A percentile compares a stretch with the other conserved stretches of the same genome.
phyloP scores from a whole-genome alignment of 768 basidiomycete genomes.

The Tephrocybe sp. region DNA sequence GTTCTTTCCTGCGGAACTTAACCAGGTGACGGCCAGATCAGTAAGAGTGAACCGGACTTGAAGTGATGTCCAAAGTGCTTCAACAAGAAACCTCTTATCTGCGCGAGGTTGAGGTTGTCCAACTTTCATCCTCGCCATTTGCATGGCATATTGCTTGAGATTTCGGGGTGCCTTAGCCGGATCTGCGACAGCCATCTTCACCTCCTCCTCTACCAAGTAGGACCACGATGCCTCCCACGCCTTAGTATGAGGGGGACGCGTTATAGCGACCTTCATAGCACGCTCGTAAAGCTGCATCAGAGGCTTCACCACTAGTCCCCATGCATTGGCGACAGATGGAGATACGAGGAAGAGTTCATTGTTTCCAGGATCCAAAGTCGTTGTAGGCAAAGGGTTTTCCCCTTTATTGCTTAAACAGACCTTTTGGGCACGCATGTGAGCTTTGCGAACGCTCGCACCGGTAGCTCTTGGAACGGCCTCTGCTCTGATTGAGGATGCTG shows the following conservation, averaged over 20 bases:
- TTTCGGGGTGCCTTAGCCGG: slow-evolving; percentile 35
- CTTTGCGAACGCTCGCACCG: slow-evolving; percentile 19
- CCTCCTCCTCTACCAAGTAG: slow-evolving; percentile 48
- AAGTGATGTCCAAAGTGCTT: slow-evolving; percentile 58
- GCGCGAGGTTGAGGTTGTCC: slow-evolving; percentile 60
- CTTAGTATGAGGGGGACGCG: slow-evolving; percentile 52
- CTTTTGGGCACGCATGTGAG: slow-evolving; percentile 8
- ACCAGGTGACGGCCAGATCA: slow-evolving; percentile 42
- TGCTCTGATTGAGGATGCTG: slow-evolving; percentile 4
- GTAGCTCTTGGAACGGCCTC: slow-evolving; percentile 11
- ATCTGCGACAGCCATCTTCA: slow-evolving; percentile 31
- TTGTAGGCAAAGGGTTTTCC: slow-evolving; percentile 5
- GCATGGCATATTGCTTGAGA: slow-evolving; percentile 51
- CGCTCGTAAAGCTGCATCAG: slow-evolving; percentile 40
- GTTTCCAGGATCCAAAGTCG: slow-evolving; percentile 18
- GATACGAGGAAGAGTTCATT: slow-evolving; percentile 26
- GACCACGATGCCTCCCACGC: slow-evolving; percentile 66
- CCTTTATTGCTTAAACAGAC: slow-evolving; percentile 4
- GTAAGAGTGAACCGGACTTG: slow-evolving; percentile 51
- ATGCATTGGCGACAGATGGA: slow-evolving; percentile 29
- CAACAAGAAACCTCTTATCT: slow-evolving; percentile 59
- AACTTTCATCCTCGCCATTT: slow-evolving; percentile 48
- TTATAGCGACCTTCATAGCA: slow-evolving; percentile 39
- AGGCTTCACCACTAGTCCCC: slow-evolving; percentile 36
- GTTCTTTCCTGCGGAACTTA: slow-evolving; percentile 28